Evolutionary conservation across 495 filamentous ascomycete genomes (phyloP).

Genomic region (Penicillium arizonense): DNA sequence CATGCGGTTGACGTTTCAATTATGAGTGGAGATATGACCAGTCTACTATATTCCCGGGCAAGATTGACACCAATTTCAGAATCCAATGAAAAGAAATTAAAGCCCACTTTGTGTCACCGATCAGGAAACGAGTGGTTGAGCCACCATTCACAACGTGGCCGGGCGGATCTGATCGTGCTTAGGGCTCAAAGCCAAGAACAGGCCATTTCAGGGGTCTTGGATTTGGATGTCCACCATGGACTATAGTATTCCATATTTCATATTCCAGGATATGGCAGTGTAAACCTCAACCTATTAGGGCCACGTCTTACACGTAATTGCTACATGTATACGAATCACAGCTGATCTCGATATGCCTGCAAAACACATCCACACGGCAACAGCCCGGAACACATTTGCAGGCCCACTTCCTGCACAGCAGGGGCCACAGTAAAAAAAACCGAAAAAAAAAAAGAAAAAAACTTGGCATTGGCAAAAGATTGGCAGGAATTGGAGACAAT

Average conservation of each 20-base stretch:
- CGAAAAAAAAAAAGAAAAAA: slow-evolving; percentile 7
- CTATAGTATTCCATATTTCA: background rate
- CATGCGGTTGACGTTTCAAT: background rate
- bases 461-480: too few relatives aligned
- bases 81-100: slow-evolving; percentile 1
- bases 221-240: background rate
- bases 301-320: background rate
- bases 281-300: background rate
- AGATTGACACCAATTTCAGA: slow-evolving; percentile 14
- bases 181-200: slow-evolving; percentile 23
- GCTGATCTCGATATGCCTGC: slow-evolving; percentile 8
- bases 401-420: slow-evolving; percentile 27
- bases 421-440: slow-evolving; percentile 13
- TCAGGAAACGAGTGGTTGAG: slow-evolving; percentile 27
- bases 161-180: slow-evolving; percentile 33
- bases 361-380: slow-evolving; percentile 18
- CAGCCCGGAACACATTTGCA: slow-evolving; percentile 20
- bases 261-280: too few relatives aligned
- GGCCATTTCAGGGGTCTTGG: slow-evolving; percentile 5
- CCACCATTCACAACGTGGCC: slow-evolving; percentile 36
- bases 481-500: slow-evolving; percentile 3
- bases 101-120: slow-evolving; percentile 11
- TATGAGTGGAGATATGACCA: background rate
- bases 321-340: background rate
- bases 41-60: background rate